Evolutionary conservation across 306 rosid genomes (phyloP), one percentile per base, ranked within the genome.

Genomic region (Vachellia pachyceras): DNA sequence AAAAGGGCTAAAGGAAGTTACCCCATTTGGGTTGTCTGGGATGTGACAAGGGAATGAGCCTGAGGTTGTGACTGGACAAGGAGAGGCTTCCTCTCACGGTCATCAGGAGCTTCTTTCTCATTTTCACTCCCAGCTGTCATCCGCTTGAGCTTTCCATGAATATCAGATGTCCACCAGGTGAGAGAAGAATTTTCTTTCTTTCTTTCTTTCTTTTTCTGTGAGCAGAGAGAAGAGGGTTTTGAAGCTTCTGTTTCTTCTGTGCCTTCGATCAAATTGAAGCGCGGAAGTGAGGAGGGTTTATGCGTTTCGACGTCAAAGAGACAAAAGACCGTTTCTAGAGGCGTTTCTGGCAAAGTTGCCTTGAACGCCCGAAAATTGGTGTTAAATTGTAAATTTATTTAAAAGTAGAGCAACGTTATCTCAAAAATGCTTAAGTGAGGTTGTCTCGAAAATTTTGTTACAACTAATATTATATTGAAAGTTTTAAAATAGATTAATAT

Each of bases 141-240:
- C 37, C 6, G 15, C 13, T 39, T 29, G 15, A 18, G 10, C 64
- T 45, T 79, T 47, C 77, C 64, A 70, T 71, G 39, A 39, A 57
- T 13, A 7, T 64, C 35, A 70, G 71, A 75, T 13, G 37, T 46
- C 36, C 25, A 63, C 35, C 45, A 5, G 23, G 10, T 23, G 46
- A 69, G 7, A 74, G 44, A 17, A 17, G 22, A 44, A 8, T n/a
- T 20, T n/a, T 55, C 12, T 55, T n/a, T 55, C 57, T 18, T 54
- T 17, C 22, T 29, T 29, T 29, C 33, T 29, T 29, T 29, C 3
- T 3, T 55, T 29, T 29, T 11, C 7, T 8, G 63, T 7, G 33
- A 20, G 54, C 20, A 39, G 15, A 7, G 22, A 44, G 70, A 14
- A 15, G 39, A 82, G 84, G 84, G 75, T 66, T 74, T 71, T 80